phyloP scores from a whole-genome alignment of 2,329 filamentous ascomycete species.

The Calcarisporium arbuscula region DNA sequence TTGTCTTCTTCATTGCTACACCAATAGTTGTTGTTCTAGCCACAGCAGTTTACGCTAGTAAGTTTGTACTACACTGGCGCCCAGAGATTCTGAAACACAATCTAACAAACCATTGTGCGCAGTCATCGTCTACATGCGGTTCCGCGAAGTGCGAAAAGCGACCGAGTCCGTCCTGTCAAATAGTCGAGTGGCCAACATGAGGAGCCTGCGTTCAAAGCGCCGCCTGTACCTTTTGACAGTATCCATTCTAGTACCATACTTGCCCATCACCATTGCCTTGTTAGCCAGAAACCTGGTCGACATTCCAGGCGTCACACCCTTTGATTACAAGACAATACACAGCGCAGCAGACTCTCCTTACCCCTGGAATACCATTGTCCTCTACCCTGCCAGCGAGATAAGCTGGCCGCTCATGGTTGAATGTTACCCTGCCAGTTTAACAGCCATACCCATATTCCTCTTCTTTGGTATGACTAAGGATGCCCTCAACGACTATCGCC shows the following conservation, averaged over 20 bases:
- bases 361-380: constrained; percentile 42
- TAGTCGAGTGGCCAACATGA: constrained; percentile 32
- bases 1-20: constrained; percentile 42
- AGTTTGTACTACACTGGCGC: constrained; percentile 18
- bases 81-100: neutral
- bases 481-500: constrained; percentile 43
- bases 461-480: constrained; percentile 53
- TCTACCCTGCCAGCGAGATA: constrained; percentile 34
- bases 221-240: constrained; percentile 51
- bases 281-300: constrained; percentile 33
- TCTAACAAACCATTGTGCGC: too few species aligned
- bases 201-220: constrained; percentile 41
- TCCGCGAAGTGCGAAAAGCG: constrained; percentile 36
- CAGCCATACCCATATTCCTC: constrained; percentile 40
- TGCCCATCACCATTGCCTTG: constrained; percentile 40
- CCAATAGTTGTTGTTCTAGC: constrained; percentile 35
- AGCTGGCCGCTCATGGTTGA: constrained; percentile 35
- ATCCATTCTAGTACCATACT: constrained; percentile 43
- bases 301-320: constrained; percentile 23
- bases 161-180: constrained; percentile 32
- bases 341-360: constrained; percentile 21
- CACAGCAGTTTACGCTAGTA: constrained; percentile 42
- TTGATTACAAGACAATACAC: constrained; percentile 38
- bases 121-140: constrained; percentile 44
- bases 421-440: constrained; percentile 42